Evolutionary conservation across 1,284 basidiomycete genomes (phyloP), one percentile per base, ranked within the genome.

Genomic region (Cerrena zonata): DNA sequence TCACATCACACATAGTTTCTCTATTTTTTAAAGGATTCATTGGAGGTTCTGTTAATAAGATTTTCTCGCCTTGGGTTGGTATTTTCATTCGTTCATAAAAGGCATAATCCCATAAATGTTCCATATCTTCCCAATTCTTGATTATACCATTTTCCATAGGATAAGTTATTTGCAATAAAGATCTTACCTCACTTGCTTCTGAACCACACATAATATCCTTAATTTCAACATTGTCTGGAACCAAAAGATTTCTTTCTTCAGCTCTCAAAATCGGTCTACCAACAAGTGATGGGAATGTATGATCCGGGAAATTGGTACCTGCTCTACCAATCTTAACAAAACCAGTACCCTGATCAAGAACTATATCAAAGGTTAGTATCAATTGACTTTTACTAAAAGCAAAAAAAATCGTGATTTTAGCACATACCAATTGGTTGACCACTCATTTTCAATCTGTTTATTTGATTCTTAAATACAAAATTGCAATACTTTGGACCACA

Each of bases 81-180:
- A 98, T 79, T 60, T 83, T 79, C 53, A 99, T 81, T 73, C 98
- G 99, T 71, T 97, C 91, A 65, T 92, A 78, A 68, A 99, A 99
- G 2, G 95, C 99, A 69, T 99, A 98, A 72, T 99, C 86, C 96
- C 95, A 99, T 12, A 99, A 77, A 62, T 94, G 84, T 64, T 88
- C 87, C 96, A 99, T 99, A 71, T 99, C 96, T 63, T 93, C 91
- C 94, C 95, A 99, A 72, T 99, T 96, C 64, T 89, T 88, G 50
- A 99, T 87, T 68, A 99, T 96, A 51, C 96, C 96, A 71, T 99
- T 96, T 69, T 99, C 96, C 91, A 99, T 94, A 2, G 96, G 95
- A 63, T 99, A 95, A 1, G 92, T 90, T 50, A 99, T 81, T 71
- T 99, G 95, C 25, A 99, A 83, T 72, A 91, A 98, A 65, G 91